Evolutionary conservation across 345 rosid genomes (phyloP).

Genomic region (Diplotaxis tenuifolia): DNA sequence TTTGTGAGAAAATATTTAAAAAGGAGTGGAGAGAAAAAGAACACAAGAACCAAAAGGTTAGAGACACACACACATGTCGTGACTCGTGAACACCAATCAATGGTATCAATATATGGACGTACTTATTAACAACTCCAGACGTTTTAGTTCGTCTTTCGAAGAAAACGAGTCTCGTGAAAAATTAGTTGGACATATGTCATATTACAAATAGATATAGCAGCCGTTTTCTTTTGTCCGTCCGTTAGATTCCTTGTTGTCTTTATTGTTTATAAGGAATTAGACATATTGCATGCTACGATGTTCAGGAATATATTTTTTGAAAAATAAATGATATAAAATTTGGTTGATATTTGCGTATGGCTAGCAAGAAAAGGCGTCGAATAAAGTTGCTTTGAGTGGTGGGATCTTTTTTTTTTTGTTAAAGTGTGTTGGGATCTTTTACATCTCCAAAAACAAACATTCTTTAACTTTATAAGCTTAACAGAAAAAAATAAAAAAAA

Average conservation of each 20-base stretch:
- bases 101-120: constrained; percentile 25
- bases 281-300: constrained; percentile 14
- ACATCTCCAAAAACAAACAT: too few species aligned
- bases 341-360: constrained; percentile 12
- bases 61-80: constrained; percentile 44
- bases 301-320: constrained; percentile 12
- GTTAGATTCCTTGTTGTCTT: constrained; percentile 24
- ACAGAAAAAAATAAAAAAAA: too few species aligned
- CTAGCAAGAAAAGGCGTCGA: constrained; percentile 11
- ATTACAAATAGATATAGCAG: background rate
- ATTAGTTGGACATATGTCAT: constrained; percentile 16
- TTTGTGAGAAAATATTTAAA: background rate
- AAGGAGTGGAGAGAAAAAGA: background rate
- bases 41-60: background rate
- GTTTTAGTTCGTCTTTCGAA: constrained; percentile 19
- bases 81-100: constrained; percentile 17
- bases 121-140: constrained; percentile 20
- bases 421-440: too few species aligned
- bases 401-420: constrained; percentile 37
- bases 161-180: background rate
- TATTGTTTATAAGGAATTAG: background rate
- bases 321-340: background rate
- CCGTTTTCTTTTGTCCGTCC: constrained; percentile 30
- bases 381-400: constrained; percentile 26
- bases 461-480: too few species aligned